Conservation (phyloP, 2,329 filamentous ascomycete genomes). For the Huntiella decipiens region DNA sequence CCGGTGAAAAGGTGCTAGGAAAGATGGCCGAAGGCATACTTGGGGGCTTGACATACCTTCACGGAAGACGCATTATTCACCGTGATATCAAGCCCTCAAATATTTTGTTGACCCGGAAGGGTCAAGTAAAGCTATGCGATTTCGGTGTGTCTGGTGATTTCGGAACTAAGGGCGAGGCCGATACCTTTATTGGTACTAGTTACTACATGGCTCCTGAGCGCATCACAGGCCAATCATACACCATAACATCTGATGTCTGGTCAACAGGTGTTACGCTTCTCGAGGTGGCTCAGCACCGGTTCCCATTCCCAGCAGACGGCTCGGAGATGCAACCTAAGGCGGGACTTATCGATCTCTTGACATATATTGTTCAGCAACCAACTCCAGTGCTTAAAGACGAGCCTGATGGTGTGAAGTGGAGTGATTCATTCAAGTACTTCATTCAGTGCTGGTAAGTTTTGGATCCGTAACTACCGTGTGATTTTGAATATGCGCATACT, state of each 20-base stretch:
- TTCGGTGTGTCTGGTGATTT: slow-evolving; percentile 97
- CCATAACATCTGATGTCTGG: slow-evolving; percentile 97
- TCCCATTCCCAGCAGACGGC: slow-evolving; percentile 93
- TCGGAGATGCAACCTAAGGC: slow-evolving; percentile 88
- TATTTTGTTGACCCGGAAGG: slow-evolving; percentile 78
- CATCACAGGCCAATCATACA: slow-evolving; percentile 94
- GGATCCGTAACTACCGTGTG: slow-evolving; percentile 19
- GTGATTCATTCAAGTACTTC: slow-evolving; percentile 95
- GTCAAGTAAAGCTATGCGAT: slow-evolving; percentile 93
- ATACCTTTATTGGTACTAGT: slow-evolving; percentile 95
- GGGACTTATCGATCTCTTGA: slow-evolving; percentile 83
- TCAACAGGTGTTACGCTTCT: slow-evolving; percentile 88
- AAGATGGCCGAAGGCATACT: slow-evolving; percentile 93
- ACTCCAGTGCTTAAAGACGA: slow-evolving; percentile 95
- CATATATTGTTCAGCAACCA: slow-evolving; percentile 89
- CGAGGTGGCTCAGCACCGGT: slow-evolving; percentile 98
- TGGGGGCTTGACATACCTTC: slow-evolving; percentile 82
- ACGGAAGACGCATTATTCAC: slow-evolving; percentile 93
- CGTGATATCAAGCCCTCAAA: slow-evolving; percentile 98
- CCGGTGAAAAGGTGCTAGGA: slow-evolving; percentile 89
- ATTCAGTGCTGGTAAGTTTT: slow-evolving; percentile 88
- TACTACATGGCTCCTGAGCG: slow-evolving; percentile 99
- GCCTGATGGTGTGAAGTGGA: slow-evolving; percentile 82
- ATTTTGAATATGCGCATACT: slow-evolving; percentile 1
- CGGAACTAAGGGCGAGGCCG: slow-evolving; percentile 93